These are phyloP conservation scores for Sporothrix euskadiensis DNA, from an alignment of 2,329 filamentous ascomycete genomes.

Conservation along the genomic window DNA sequence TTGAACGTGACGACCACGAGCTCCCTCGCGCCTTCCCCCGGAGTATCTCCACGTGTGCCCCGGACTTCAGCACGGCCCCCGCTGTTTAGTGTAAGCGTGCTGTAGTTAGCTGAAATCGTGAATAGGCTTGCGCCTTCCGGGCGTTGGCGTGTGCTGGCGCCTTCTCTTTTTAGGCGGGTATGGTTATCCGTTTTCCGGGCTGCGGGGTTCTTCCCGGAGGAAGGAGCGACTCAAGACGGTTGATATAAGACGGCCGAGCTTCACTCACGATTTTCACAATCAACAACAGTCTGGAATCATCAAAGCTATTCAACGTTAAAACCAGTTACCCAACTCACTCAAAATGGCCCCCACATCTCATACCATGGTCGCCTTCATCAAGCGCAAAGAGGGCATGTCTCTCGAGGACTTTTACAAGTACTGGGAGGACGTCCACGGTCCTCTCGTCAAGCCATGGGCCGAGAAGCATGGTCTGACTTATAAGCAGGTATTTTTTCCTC, in stretches of 20 bases:
- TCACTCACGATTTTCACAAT: neutral
- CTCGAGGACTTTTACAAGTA: slow-evolving; percentile 40
- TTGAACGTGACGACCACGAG: too few species aligned
- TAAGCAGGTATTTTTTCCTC: slow-evolving; percentile 35
- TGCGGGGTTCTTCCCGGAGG: neutral
- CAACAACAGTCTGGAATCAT: neutral
- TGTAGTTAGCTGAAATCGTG: neutral
- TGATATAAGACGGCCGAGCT: neutral
- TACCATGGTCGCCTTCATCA: slow-evolving; percentile 26
- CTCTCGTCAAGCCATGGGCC: slow-evolving; percentile 40
- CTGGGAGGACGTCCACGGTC: slow-evolving; percentile 40
- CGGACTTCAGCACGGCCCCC: neutral
- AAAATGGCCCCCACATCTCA: slow-evolving; percentile 11
- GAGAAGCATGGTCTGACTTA: slow-evolving; percentile 40
- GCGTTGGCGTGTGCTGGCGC: neutral
- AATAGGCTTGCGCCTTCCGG: neutral
- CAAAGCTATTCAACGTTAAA: neutral
- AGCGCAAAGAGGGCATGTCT: slow-evolving; percentile 36
- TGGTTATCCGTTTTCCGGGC: slow-evolving; percentile 15
- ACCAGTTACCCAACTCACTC: neutral
- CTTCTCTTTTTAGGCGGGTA: slow-evolving; percentile 5
- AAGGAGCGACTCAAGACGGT: neutral
- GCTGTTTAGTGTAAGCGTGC: neutral
- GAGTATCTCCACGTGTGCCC: neutral
- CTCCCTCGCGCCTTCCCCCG: neutral